These are phyloP conservation scores for Phylloporus gajari DNA, from an alignment of 1,284 basidiomycete genomes.

Conservation along the genomic window DNA sequence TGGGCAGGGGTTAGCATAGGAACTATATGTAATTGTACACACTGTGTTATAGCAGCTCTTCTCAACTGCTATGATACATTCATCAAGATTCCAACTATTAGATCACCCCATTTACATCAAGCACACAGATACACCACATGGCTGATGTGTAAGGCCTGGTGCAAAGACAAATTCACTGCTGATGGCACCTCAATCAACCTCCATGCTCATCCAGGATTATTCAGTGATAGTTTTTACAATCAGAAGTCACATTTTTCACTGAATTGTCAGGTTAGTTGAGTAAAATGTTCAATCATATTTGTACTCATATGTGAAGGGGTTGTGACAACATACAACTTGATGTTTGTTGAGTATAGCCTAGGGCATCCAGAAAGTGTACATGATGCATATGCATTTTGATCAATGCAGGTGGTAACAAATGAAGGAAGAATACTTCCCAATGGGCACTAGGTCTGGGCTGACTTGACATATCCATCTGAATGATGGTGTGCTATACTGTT, in stretches of 20 bases:
- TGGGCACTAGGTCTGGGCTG: constrained; percentile 3
- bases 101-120: not conserved
- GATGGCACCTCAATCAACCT: not conserved
- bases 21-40: not conserved
- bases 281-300: too few species aligned
- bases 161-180: not conserved
- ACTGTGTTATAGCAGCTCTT: not conserved
- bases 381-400: constrained; percentile 16
- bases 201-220: too few species aligned
- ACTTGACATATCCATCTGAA: constrained; percentile 3
- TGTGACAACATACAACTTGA: constrained; percentile 15
- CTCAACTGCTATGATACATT: not conserved
- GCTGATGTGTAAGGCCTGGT: not conserved
- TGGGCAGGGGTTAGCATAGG: too few species aligned
- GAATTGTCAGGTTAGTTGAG: too few species aligned
- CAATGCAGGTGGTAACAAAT: not conserved
- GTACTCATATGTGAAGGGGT: not conserved
- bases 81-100: not conserved
- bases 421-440: too few species aligned
- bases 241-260: too few species aligned
- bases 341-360: constrained; percentile 13
- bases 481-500: constrained; percentile 20
- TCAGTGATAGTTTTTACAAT: too few species aligned
- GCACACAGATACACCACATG: not conserved
- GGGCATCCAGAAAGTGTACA: constrained; percentile 18